A percentile compares a stretch with the other conserved stretches of the same genome.
Conservation (phyloP, 2,329 filamentous ascomycete species). For the Hypoxylon sp. region DNA sequence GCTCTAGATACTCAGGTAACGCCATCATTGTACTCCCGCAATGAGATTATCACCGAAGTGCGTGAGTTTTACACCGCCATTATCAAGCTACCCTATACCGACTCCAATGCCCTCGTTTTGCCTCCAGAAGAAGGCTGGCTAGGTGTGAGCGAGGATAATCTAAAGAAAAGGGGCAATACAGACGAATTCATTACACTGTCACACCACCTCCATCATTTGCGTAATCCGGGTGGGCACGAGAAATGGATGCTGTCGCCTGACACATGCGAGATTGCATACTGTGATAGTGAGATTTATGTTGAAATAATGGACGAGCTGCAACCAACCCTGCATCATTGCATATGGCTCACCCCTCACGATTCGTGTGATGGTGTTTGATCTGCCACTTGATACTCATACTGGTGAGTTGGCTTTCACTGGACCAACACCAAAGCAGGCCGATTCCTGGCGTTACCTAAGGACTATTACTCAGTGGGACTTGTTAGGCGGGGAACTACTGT, state of each 20-base stretch:
- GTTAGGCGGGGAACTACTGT: background rate
- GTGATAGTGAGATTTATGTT: constrained; percentile 9
- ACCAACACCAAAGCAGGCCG: background rate
- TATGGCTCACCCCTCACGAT: constrained; percentile 1
- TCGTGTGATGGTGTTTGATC: background rate
- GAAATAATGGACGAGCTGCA: constrained; percentile 6
- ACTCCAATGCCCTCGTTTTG: background rate
- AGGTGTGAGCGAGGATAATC: constrained; percentile 1
- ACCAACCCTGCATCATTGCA: background rate
- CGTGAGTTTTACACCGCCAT: background rate
- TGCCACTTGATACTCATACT: background rate
- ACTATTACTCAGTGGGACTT: constrained; percentile 1
- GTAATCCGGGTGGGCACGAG: background rate
- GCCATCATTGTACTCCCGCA: background rate
- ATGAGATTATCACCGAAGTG: background rate
- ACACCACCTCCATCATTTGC: constrained; percentile 1
- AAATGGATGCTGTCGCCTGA: constrained; percentile 9
- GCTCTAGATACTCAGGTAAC: background rate
- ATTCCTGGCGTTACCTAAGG: background rate
- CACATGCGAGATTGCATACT: constrained; percentile 1
- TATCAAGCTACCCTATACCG: constrained; percentile 3
- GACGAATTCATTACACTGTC: constrained; percentile 1
- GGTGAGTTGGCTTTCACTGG: background rate
- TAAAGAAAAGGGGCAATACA: constrained; percentile 7
- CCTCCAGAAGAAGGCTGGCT: background rate